These are phyloP conservation scores for Dactylellina cionopaga DNA, from an alignment of 2,329 filamentous ascomycete genomes.

Conservation along the genomic window DNA sequence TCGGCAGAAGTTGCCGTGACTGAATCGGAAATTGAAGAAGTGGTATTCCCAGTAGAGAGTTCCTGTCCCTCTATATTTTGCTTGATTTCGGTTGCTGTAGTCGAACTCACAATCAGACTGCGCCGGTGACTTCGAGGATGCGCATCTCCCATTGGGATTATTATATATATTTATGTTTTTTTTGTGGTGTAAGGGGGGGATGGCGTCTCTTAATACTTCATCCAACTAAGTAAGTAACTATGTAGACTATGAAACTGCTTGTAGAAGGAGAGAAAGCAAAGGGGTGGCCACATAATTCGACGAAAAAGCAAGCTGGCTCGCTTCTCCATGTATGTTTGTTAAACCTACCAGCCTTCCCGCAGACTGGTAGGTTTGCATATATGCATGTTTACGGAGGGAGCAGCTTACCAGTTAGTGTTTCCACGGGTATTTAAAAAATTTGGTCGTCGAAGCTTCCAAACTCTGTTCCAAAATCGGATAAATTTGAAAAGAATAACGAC, in stretches of 20 bases:
- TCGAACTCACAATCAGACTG: slow-evolving; percentile 53
- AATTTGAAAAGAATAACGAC: slow-evolving; percentile 10
- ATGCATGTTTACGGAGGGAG: slow-evolving; percentile 47
- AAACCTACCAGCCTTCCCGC: slow-evolving; percentile 50
- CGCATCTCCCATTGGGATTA: slow-evolving; percentile 53
- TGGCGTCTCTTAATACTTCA: slow-evolving; percentile 35
- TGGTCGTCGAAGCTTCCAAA: slow-evolving; percentile 32
- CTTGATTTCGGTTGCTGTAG: slow-evolving; percentile 50
- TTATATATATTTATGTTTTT: slow-evolving; percentile 36
- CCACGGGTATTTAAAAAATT: slow-evolving; percentile 1
- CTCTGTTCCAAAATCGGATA: slow-evolving; percentile 15
- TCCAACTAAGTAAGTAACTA: slow-evolving; percentile 39
- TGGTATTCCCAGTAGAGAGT: slow-evolving; percentile 21
- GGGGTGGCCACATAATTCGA: slow-evolving; percentile 47
- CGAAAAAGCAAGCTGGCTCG: slow-evolving; percentile 51
- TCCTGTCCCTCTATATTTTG: slow-evolving; percentile 46
- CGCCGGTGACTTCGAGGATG: slow-evolving; percentile 50
- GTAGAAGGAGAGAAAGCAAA: slow-evolving; percentile 36
- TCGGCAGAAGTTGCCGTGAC: slow-evolving; percentile 27
- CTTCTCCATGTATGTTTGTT: slow-evolving; percentile 51
- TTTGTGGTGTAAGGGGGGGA: slow-evolving; percentile 23
- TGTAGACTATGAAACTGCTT: slow-evolving; percentile 16
- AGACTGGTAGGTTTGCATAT: slow-evolving; percentile 26
- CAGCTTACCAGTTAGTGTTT: slow-evolving; percentile 23
- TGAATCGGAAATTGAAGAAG: slow-evolving; percentile 27